Evolutionary conservation across 1,139 yeast species (phyloP), one percentile per base, ranked within the genome.

Genomic region (Hansenula lynferdii): DNA sequence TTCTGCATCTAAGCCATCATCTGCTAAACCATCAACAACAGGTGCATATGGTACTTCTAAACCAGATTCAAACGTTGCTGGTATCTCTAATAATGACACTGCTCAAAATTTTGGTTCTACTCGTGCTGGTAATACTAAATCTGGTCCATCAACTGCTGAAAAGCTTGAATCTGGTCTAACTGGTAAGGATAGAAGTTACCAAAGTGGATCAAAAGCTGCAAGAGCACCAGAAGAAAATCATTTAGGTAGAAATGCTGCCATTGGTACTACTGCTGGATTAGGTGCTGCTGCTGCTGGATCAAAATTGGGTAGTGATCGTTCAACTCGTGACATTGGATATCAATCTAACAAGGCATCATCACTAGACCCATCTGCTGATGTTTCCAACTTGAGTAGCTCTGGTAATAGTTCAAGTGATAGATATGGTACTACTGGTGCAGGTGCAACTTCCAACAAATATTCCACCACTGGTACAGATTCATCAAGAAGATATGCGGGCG

Each of bases 11-110:
- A 30, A 34, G 21, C 43, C 45, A 28, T 21, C 29, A 15, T 25
- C 17, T 19, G 33, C 21, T 14, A 35, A 15, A 5, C 9, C 33
- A 19, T 17, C 21, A 7, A 14, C 15, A 4, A 14, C 33, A 6
- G 27, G 18, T 18, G n/a, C 17, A 12, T 11, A 26, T 32, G 30
- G 22, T 19, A n/a, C 31, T 8, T 7, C 28, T n/a, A 33, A 6
- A 10, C 28, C 15, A 17, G 36, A 32, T 10, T 26, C 42, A 3
- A 27, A 35, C 28, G 31, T 40, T 31, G 38, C 34, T 17, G 29
- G 23, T 22, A 22, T 22, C 12, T 22, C 33, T 6, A 12, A 22
- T 16, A 14, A 22, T 14, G 33, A 31, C 12, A 20, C n/a, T 16
- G 12, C 25, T 16, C 26, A 22, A 10, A 31, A 22, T 15, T 17